These are phyloP conservation scores for Termitomyces sp. DNA, from an alignment of 768 basidiomycete species.

Conservation along the genomic window DNA sequence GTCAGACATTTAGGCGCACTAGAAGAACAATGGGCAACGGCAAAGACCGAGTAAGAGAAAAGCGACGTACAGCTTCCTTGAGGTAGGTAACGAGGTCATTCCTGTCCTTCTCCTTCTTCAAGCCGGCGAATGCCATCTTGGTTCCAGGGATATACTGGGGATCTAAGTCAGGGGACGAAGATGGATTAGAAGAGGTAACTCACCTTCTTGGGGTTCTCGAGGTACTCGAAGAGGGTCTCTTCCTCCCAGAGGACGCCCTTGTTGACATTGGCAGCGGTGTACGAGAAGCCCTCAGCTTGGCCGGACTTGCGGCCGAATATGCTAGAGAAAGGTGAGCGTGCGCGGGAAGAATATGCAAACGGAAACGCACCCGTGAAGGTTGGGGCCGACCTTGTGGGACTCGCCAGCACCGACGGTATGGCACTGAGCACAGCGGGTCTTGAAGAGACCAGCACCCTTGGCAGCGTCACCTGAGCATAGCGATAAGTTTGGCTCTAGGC, in stretches of 20 bases:
- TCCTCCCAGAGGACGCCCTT: constrained; percentile 89
- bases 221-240: constrained; percentile 90
- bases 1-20: constrained; percentile 9
- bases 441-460: constrained; percentile 96
- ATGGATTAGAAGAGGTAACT: not conserved
- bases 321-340: constrained; percentile 34
- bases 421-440: constrained; percentile 93
- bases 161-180: not conserved
- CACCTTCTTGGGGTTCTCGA: constrained; percentile 97
- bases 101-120: constrained; percentile 99
- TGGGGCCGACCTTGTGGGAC: constrained; percentile 90
- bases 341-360: not conserved
- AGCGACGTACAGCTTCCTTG: constrained; percentile 63
- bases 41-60: not conserved
- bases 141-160: constrained; percentile 89
- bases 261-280: constrained; percentile 94
- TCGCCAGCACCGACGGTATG: constrained; percentile 82
- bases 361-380: constrained; percentile 80
- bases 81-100: constrained; percentile 88
- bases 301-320: constrained; percentile 87
- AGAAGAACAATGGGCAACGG: not conserved
- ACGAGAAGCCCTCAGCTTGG: constrained; percentile 81
- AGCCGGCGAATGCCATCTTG: constrained; percentile 97
- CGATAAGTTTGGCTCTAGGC: constrained; percentile 24
- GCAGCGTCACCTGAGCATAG: constrained; percentile 68